phyloP scores from a whole-genome alignment of 164 flowering plant species.

The Brasenia schreberi region DNA sequence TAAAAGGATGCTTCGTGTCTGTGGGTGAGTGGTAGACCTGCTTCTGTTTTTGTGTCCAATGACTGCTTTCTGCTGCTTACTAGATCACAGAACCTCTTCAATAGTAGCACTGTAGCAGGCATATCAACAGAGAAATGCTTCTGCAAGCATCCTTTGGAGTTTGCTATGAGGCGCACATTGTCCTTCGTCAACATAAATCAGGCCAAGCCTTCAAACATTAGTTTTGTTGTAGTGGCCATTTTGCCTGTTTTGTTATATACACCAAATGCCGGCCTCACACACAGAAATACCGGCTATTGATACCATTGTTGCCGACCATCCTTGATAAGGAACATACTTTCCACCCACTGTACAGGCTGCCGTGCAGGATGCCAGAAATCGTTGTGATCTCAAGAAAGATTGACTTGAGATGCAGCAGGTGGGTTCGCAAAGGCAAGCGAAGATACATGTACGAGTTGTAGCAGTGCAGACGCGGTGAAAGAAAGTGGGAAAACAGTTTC shows the following conservation, averaged over 20 bases:
- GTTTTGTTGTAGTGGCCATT: constrained; percentile 7
- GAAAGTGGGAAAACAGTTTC: constrained; percentile 29
- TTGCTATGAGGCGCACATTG: constrained; percentile 15
- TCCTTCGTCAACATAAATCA: constrained; percentile 22
- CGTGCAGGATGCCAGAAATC: constrained; percentile 39
- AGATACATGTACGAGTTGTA: constrained; percentile 31
- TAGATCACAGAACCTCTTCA: constrained; percentile 9
- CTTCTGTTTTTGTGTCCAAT: neutral
- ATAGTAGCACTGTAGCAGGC: constrained; percentile 23
- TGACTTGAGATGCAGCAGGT: constrained; percentile 15
- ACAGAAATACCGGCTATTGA: constrained; percentile 21
- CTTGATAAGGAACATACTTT: constrained; percentile 22
- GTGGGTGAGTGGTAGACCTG: neutral
- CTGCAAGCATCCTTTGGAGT: constrained; percentile 21
- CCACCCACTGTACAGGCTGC: constrained; percentile 35
- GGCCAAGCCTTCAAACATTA: constrained; percentile 17
- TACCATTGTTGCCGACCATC: constrained; percentile 31
- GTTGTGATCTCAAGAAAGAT: constrained; percentile 26
- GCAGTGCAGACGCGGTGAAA: constrained; percentile 28
- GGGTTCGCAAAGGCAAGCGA: constrained; percentile 27
- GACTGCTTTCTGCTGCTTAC: neutral
- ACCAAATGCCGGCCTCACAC: constrained; percentile 21
- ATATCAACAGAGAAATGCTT: constrained; percentile 23
- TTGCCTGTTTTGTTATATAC: constrained; percentile 4
- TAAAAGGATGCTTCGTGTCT: neutral